These are phyloP conservation scores for Candida montana DNA, from an alignment of 805 yeast genomes.

Conservation along the genomic window DNA sequence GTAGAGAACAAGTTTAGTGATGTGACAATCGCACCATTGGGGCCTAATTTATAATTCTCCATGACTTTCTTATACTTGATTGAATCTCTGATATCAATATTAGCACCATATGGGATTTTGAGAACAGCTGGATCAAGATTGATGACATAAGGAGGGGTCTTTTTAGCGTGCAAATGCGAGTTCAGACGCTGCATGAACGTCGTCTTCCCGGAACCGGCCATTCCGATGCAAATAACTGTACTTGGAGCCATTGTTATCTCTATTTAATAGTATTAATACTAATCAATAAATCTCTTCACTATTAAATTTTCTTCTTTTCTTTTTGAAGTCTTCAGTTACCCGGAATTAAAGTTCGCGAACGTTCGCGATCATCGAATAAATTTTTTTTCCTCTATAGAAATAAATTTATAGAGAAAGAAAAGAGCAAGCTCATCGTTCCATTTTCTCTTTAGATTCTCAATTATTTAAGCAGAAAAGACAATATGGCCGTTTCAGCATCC, in stretches of 20 bases:
- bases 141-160: constrained; percentile 81
- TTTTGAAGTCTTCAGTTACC: background rate
- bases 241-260: constrained; percentile 38
- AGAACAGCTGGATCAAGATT: constrained; percentile 96
- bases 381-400: background rate
- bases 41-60: constrained; percentile 94
- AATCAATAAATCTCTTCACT: too few species aligned
- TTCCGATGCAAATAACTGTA: constrained; percentile 50
- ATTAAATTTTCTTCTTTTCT: too few species aligned
- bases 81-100: constrained; percentile 94
- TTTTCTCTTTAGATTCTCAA: background rate
- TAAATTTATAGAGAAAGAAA: background rate
- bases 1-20: constrained; percentile 89
- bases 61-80: constrained; percentile 93
- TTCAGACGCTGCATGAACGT: constrained; percentile 95
- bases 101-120: constrained; percentile 88
- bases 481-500: constrained; percentile 60
- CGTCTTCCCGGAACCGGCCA: constrained; percentile 90
- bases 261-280: too few species aligned
- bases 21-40: constrained; percentile 97
- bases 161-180: constrained; percentile 72
- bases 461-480: background rate
- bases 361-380: background rate
- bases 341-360: background rate
- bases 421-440: background rate